Evolutionary conservation across 78 protist species (phyloP).

Genomic region (Dictyostelium purpureum): DNA sequence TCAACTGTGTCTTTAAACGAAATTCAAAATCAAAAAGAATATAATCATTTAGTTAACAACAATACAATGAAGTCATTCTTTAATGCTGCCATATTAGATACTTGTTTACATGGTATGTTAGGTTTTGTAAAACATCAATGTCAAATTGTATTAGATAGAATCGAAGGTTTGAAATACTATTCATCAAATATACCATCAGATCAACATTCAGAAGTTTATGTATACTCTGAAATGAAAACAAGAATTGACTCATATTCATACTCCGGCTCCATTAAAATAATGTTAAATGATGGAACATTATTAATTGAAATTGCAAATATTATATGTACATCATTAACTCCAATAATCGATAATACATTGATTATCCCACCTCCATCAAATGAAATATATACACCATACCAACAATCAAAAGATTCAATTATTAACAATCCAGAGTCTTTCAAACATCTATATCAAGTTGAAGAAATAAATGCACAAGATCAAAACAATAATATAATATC

Average conservation of each 20-base stretch:
- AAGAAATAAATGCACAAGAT: not conserved
- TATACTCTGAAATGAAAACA: not conserved
- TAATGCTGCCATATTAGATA: constrained; percentile 42
- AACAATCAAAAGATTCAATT: not conserved
- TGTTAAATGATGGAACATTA: not conserved
- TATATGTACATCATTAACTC: not conserved
- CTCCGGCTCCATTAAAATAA: not conserved
- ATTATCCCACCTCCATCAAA: not conserved
- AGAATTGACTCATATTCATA: not conserved
- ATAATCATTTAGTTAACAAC: not conserved
- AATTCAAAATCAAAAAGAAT: not conserved
- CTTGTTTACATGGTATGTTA: constrained; percentile 38
- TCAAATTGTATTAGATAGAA: constrained; percentile 34
- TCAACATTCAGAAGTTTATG: not conserved
- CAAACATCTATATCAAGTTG: not conserved
- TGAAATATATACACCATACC: not conserved
- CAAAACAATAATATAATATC: not conserved
- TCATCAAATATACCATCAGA: not conserved
- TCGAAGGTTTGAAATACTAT: constrained; percentile 15
- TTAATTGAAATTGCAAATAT: not conserved
- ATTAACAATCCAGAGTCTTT: not conserved
- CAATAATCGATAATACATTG: not conserved
- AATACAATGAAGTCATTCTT: not conserved
- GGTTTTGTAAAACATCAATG: not conserved
- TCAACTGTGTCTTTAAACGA: not conserved